Base-by-base conservation (phyloP, 306 rosid species). In the Quercus bicolor region DNA sequence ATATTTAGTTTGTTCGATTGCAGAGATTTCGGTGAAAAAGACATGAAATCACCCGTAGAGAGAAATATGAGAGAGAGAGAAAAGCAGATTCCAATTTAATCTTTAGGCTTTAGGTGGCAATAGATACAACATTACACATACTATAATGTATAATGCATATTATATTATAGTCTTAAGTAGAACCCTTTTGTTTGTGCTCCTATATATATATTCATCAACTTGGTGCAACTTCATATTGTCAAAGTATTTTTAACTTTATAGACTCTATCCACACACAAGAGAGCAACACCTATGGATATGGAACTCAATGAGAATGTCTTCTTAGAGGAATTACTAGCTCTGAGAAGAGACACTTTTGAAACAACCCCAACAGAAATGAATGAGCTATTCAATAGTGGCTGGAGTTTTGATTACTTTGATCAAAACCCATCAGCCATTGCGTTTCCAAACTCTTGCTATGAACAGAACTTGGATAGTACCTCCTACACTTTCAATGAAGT, bases 11-110 rank as follows among this genome's bases (percentile, higher is more conserved):
- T 86, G 70, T 83, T 68, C 75, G 81, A 79, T 90, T 86, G 80
- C 86, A 83, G 81, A 79, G 85, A 87, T 92, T 90, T 89, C 95
- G 92, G 91, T 86, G 92, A 92, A 85, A 87, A 76, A 40, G 93
- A 92, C 97, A 75, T 71, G 14, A 73, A 87, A 84, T 72, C 68
- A 51, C 78, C 61, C 24, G 18, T 5, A 64, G 28, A n/a, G 68
- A 33, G 0, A 68, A 73, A 69, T 53, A 74, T 40, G 76, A 56
- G 57, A 65, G 70, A 81, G 78, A 33, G 65, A 64, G 64, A 76
- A 54, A 79, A 85, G 86, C 60, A 76, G 87, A 89, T 86, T 87
- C 93, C 88, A 80, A 86, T 84, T 78, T 78, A 70, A 79, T 86
- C 86, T 71, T 71, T 82, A 83, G 82, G 51, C 78, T 31, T 64